Conservation (phyloP, 2,329 filamentous ascomycete genomes). For the Aotearoamyces nothofagi region DNA sequence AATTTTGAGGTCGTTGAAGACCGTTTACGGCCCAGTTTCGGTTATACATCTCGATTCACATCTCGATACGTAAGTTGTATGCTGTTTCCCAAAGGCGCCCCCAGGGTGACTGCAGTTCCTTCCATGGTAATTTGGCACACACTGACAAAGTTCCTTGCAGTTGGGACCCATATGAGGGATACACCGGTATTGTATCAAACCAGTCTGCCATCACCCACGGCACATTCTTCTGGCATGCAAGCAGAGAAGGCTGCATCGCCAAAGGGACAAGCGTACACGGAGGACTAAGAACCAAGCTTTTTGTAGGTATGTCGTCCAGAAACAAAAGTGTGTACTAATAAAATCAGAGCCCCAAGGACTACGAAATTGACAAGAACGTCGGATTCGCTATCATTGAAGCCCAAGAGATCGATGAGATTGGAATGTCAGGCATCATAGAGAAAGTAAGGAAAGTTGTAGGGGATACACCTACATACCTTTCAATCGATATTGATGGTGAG, state of each 20-base stretch:
- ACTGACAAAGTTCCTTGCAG: no score
- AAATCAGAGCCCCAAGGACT: constrained; percentile 49
- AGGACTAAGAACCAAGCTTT: constrained; percentile 65
- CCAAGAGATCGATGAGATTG: constrained; percentile 78
- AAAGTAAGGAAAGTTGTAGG: constrained; percentile 59
- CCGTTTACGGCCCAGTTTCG: constrained; percentile 46
- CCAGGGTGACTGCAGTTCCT: no score
- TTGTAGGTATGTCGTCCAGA: no score
- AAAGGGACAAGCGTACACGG: constrained; percentile 69
- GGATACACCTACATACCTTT: constrained; percentile 73
- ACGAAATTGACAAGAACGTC: constrained; percentile 58
- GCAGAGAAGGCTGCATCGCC: constrained; percentile 62
- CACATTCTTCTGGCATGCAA: constrained; percentile 82
- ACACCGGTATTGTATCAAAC: no score
- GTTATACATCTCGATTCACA: constrained; percentile 60
- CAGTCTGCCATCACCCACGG: constrained; percentile 76
- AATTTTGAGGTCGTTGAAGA: constrained; percentile 40
- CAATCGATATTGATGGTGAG: constrained; percentile 57
- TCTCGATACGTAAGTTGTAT: constrained; percentile 15
- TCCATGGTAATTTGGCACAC: no score
- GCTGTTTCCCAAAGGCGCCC: no score
- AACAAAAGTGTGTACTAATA: no score
- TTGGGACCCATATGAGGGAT: no score
- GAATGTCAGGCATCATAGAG: constrained; percentile 48
- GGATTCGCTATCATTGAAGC: constrained; percentile 69